phyloP scores from a whole-genome alignment of 257 asterid species.

The Plantago elongata region DNA sequence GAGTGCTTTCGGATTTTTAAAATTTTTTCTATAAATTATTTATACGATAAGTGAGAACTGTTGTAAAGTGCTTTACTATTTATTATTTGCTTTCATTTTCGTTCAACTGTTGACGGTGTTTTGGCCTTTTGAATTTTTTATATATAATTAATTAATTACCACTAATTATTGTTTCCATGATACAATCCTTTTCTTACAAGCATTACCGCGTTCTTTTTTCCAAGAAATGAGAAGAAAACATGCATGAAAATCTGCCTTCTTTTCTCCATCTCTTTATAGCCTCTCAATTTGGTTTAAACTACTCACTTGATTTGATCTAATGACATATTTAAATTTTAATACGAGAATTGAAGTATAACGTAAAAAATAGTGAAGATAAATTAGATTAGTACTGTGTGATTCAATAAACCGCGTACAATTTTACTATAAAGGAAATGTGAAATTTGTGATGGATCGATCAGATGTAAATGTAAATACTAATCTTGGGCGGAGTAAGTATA shows the following conservation, averaged over 20 bases:
- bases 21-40: slow-evolving; percentile 21
- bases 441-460: too few species aligned
- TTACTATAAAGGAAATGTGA: too few species aligned
- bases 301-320: too few species aligned
- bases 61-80: slow-evolving; percentile 45
- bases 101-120: slow-evolving; percentile 34
- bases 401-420: too few species aligned
- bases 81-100: slow-evolving; percentile 58
- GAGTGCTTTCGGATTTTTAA: slow-evolving; percentile 38
- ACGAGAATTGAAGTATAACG: too few species aligned
- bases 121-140: slow-evolving; percentile 32
- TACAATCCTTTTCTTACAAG: not conserved
- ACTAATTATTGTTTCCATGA: slow-evolving; percentile 38
- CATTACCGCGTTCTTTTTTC: slow-evolving; percentile 12
- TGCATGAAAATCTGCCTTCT: slow-evolving; percentile 28
- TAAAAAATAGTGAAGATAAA: too few species aligned
- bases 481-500: too few species aligned
- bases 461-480: too few species aligned
- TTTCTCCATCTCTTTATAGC: not conserved
- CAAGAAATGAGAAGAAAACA: slow-evolving; percentile 13
- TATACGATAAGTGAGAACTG: slow-evolving; percentile 33
- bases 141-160: slow-evolving; percentile 5
- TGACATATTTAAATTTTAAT: too few species aligned
- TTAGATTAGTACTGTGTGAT: too few species aligned
- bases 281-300: not conserved